Conservation (phyloP, 805 yeast species). For the Yamadazyma nakazawae region DNA sequence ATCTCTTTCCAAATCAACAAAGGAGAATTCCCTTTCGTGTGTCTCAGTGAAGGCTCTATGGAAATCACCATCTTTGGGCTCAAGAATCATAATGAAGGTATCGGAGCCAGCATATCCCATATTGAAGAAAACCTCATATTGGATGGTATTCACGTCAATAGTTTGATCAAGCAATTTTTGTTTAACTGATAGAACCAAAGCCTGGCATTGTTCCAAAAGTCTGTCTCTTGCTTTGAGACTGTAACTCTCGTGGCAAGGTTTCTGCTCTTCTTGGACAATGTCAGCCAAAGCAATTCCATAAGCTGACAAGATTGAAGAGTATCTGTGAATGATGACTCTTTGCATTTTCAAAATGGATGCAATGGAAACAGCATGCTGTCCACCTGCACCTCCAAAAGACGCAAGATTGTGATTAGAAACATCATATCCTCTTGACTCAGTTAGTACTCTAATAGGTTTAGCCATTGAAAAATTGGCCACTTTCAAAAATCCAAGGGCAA, state of each 20-base stretch:
- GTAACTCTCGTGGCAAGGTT: slow-evolving; percentile 54
- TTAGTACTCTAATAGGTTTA: slow-evolving; percentile 79
- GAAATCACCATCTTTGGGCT: slow-evolving; percentile 25
- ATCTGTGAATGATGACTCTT: slow-evolving; percentile 70
- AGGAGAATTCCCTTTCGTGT: slow-evolving; percentile 74
- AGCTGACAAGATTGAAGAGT: slow-evolving; percentile 81
- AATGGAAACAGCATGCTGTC: slow-evolving; percentile 80
- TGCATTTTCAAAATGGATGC: slow-evolving; percentile 69
- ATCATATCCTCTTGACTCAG: slow-evolving; percentile 79
- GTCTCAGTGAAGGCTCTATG: slow-evolving; percentile 45
- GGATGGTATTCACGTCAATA: slow-evolving; percentile 6
- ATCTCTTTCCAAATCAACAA: slow-evolving; percentile 49
- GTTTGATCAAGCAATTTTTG: slow-evolving; percentile 16
- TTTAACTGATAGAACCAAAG: slow-evolving; percentile 12
- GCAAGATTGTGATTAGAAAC: slow-evolving; percentile 67
- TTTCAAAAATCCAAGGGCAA: slow-evolving; percentile 75
- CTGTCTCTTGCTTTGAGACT: slow-evolving; percentile 22
- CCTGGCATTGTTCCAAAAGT: slow-evolving; percentile 18
- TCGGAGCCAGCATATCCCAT: slow-evolving; percentile 25
- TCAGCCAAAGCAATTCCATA: slow-evolving; percentile 88
- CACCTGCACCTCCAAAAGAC: slow-evolving; percentile 92
- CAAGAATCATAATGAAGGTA: slow-evolving; percentile 24
- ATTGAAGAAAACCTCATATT: slow-evolving; percentile 15
- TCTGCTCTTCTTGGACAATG: slow-evolving; percentile 75
- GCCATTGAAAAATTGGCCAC: slow-evolving; percentile 90